phyloP scores from a whole-genome alignment of 768 basidiomycete genomes.

The Phanerochaete carnosa region DNA sequence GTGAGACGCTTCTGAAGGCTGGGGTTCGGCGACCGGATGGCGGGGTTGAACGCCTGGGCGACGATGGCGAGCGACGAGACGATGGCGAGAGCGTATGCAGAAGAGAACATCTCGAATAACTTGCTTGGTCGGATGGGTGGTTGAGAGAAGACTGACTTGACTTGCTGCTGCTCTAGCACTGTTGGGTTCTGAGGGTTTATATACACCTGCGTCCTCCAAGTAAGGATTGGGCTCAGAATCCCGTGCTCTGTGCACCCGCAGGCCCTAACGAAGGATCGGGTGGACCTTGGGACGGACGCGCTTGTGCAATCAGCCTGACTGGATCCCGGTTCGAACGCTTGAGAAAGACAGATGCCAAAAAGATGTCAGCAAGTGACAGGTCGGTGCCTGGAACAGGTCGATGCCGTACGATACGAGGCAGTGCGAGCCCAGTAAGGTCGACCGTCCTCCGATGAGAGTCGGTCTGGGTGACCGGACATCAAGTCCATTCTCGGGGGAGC shows the following conservation, averaged over 20 bases:
- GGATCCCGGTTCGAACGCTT: background rate
- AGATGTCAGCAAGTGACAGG: background rate
- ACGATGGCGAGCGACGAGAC: background rate
- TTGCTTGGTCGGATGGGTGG: background rate
- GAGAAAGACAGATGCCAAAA: background rate
- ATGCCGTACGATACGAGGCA: background rate
- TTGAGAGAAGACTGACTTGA: background rate
- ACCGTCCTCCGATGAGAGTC: background rate
- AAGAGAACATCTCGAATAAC: background rate
- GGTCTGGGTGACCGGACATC: background rate
- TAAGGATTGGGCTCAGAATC: background rate
- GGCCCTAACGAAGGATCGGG: background rate
- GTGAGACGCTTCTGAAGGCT: slow-evolving; percentile 4
- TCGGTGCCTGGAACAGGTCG: background rate
- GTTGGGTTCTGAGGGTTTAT: background rate
- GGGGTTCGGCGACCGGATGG: background rate
- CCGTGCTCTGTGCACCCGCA: background rate
- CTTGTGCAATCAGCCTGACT: background rate
- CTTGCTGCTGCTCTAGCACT: background rate
- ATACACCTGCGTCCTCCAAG: background rate
- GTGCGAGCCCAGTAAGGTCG: background rate
- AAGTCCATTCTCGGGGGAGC: background rate
- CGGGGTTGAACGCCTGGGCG: background rate
- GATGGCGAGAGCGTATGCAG: background rate
- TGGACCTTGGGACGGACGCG: background rate